Base-by-base conservation (phyloP, 2,329 filamentous ascomycete species). In the Ceratocystis papillata region DNA sequence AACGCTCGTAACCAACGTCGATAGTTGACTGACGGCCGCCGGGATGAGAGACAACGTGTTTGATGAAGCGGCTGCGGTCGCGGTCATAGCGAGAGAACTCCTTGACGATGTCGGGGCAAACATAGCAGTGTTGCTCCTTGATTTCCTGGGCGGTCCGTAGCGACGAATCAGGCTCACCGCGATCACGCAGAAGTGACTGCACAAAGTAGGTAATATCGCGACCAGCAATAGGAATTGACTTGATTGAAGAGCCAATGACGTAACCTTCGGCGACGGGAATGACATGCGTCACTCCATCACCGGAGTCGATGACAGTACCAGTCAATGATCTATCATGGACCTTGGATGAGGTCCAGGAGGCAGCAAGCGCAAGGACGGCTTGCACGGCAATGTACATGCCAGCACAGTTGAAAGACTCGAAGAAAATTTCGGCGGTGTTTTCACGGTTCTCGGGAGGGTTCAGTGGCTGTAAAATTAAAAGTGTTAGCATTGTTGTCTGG, bases 151-250 rank as follows among this genome's bases (percentile, higher is more conserved):
- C 94, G 6, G 93, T 97, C 82, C 97, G 96, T 70, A 99, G 81
- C 67, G 91, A 96, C 73, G 92, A 96, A 75, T 99, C 94, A 25
- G 94, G 87, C 81, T 99, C 94, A 71, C 93, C 93, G 72, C 94
- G 89, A 77, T 99, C 94, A 78, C 94, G 88, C 63, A 99, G 86
- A 68, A 99, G 83, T 69, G 89, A 96, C 77, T 99, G 94, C 64
- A 99, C 93, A 74, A 99, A 99, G 77, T 97, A 96, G 73, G 94
- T 99, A 72, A 99, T 96, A 75, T 99, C 95, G 77, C 94, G 89
- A 73, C 94, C 94, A 65, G 94, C 94, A 72, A 99, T 96, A 5
- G 95, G 94, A 71, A 99, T 96, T 69, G 92, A 96, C 80, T 99
- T 99, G 80, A 99, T 99, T 22, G 93, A 96, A 33, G 93, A 97